Conservation (phyloP, 108 stramenopile genomes). For the Asterionellopsis glacialis region DNA sequence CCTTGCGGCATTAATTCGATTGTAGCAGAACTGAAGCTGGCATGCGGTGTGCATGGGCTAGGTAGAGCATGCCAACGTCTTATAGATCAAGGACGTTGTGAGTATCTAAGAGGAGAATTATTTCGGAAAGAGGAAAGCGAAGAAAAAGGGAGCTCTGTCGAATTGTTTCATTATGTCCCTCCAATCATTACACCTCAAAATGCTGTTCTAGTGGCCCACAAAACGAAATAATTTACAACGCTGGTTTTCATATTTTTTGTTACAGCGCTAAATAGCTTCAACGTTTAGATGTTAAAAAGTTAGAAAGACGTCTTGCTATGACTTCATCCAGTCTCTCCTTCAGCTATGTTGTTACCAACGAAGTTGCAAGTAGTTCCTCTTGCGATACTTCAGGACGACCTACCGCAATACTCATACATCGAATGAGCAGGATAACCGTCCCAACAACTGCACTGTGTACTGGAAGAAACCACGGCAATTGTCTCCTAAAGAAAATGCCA, state of each 20-base stretch:
- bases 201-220: slow-evolving; percentile 44
- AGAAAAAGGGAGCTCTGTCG: neutral
- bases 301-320: too few species aligned
- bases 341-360: too few species aligned
- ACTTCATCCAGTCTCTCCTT: too few species aligned
- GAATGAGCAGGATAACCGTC: neutral
- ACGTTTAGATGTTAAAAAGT: too few species aligned
- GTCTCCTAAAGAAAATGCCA: neutral
- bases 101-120: slow-evolving; percentile 51
- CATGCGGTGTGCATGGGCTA: slow-evolving; percentile 65
- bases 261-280: too few species aligned
- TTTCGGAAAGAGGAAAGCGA: slow-evolving; percentile 11
- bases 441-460: neutral
- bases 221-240: too few species aligned
- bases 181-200: slow-evolving; percentile 69
- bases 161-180: slow-evolving; percentile 62
- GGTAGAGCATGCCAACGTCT: slow-evolving; percentile 82
- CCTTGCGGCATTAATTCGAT: slow-evolving; percentile 8
- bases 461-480: neutral
- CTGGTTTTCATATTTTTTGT: too few species aligned
- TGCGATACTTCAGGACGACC: too few species aligned
- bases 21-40: slow-evolving; percentile 40
- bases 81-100: slow-evolving; percentile 66
- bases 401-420: neutral
- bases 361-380: too few species aligned